phyloP scores from a whole-genome alignment of 2,329 filamentous ascomycete genomes.

The Xylaria sp. region DNA sequence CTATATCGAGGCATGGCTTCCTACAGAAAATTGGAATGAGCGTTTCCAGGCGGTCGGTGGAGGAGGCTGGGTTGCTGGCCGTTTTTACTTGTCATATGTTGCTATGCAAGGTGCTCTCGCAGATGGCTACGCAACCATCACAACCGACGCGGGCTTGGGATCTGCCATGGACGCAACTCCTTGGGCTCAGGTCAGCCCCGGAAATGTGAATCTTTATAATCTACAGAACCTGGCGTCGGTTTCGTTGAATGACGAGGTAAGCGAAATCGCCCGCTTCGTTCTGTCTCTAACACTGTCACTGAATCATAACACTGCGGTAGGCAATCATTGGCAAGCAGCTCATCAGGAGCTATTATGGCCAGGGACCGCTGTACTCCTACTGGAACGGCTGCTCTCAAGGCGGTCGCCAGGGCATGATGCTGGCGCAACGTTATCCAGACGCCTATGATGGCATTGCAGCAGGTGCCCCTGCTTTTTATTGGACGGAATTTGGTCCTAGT shows the following conservation, averaged over 20 bases:
- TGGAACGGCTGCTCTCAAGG: slow-evolving; percentile 62
- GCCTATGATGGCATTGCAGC: slow-evolving; percentile 66
- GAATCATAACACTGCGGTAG: slow-evolving; percentile 32
- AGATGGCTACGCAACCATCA: slow-evolving; percentile 45
- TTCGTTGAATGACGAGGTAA: slow-evolving; percentile 45
- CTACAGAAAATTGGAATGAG: slow-evolving; percentile 51
- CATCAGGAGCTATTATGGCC: slow-evolving; percentile 54
- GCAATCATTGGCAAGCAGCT: slow-evolving; percentile 56
- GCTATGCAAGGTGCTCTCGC: slow-evolving; percentile 38
- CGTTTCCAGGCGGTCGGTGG: slow-evolving; percentile 54
- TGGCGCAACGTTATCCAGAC: slow-evolving; percentile 61
- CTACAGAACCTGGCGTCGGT: slow-evolving; percentile 46
- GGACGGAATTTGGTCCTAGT: slow-evolving; percentile 29
- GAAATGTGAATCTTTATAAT: slow-evolving; percentile 44
- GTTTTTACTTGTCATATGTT: slow-evolving; percentile 34
- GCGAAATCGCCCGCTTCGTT: background rate
- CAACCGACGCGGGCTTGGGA: slow-evolving; percentile 45
- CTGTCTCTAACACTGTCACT: background rate
- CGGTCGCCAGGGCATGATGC: slow-evolving; percentile 64
- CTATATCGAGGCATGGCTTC: slow-evolving; percentile 52
- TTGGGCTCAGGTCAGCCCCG: slow-evolving; percentile 38
- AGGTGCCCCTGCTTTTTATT: slow-evolving; percentile 51
- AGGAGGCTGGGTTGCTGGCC: slow-evolving; percentile 49
- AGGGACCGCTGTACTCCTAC: slow-evolving; percentile 57
- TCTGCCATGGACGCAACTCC: slow-evolving; percentile 27